Evolutionary conservation across 164 flowering plant species (phyloP).

Genomic region (Vitis labrusca): DNA sequence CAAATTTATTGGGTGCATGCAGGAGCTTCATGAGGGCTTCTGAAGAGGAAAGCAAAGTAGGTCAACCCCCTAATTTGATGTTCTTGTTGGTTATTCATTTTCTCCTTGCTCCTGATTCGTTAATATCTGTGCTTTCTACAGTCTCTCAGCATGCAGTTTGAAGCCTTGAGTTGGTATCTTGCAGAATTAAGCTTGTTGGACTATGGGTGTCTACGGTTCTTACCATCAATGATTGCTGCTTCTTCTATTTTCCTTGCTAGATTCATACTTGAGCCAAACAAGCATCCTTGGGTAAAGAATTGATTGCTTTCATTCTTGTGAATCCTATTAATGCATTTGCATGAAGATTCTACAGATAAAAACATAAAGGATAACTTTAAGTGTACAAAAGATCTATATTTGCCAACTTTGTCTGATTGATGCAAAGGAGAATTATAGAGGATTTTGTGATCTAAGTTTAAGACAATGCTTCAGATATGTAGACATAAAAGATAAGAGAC

Average conservation of each 20-base stretch:
- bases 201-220: slow-evolving; percentile 54
- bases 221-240: slow-evolving; percentile 78
- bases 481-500: too few relatives aligned
- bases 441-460: not conserved
- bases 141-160: slow-evolving; percentile 49
- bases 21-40: slow-evolving; percentile 53
- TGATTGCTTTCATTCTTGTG: not conserved
- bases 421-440: not conserved
- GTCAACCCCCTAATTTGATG: not conserved
- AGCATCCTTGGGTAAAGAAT: slow-evolving; percentile 69
- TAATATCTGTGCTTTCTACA: slow-evolving; percentile 25
- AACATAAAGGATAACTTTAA: too few relatives aligned
- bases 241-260: slow-evolving; percentile 48
- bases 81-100: not conserved
- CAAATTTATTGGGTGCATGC: slow-evolving; percentile 11
- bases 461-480: too few relatives aligned
- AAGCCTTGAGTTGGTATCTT: slow-evolving; percentile 63
- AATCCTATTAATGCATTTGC: not conserved
- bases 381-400: too few relatives aligned
- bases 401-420: not conserved
- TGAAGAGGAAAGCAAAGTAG: slow-evolving; percentile 38
- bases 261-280: slow-evolving; percentile 46
- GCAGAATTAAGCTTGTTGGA: slow-evolving; percentile 78
- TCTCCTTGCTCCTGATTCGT: slow-evolving; percentile 1
- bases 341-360: not conserved